Evolutionary conservation across 164 flowering plant species (phyloP), one percentile per base, ranked within the genome.

Genomic region (Aristolochia californica): DNA sequence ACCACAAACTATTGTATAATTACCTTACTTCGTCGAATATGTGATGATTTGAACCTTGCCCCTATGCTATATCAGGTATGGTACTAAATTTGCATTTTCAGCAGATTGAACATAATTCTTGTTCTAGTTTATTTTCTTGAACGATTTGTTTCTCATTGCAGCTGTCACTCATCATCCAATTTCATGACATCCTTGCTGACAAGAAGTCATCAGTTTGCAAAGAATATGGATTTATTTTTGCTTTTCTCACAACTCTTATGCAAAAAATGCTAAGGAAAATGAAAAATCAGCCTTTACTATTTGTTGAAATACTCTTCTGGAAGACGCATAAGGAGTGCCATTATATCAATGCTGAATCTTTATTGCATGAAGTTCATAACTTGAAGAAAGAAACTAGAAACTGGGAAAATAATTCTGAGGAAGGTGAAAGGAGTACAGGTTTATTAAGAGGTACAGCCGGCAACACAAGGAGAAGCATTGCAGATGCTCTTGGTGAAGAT

Each of bases 401-500:
- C 11, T 69, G 73, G 82, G 77, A 63, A 16, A 59, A 55, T 53
- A 62, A 16, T 68, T 63, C 70, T 8, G 34, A 40, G 56, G 70
- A 54, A 34, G 67, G 72, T 68, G 83, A 64, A 62, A 34, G 40
- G 10, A 80, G 72, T 59, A 18, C 38, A 61, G 72, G 72, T 57
- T 67, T 69, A 43, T 63, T 69, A 45, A 79, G 63, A 18, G 70
- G 70, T 22, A 64, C 62, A 16, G 76, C 62, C 63, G 69, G 78
- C 73, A 43, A 56, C 24, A 20, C 44, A 50, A 66, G 62, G 30
- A 80, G 82, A 75, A 93, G 77, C 76, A 75, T 87, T 61, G 91
- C 96, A 60, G 96, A 87, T 73, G 84, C 97, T 53, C 82, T 89
- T 64, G 97, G 99, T 60, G 97, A 93, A 21, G 97, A 93, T 75